These are phyloP conservation scores for Fusarium clavum DNA, from an alignment of 2,329 filamentous ascomycete species.

Conservation along the genomic window DNA sequence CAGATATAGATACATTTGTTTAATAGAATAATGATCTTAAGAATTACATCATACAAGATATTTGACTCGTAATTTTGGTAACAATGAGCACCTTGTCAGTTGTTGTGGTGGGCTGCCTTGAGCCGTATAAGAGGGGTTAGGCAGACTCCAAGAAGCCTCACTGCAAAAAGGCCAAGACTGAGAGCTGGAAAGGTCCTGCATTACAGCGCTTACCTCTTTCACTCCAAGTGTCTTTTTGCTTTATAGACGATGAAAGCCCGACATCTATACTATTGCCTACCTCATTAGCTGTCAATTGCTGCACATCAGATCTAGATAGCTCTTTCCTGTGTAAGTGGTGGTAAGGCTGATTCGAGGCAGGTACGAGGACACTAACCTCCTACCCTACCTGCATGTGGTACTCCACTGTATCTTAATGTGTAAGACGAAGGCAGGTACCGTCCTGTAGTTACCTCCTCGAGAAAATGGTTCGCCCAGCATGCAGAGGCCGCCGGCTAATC, in stretches of 20 bases:
- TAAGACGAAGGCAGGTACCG: neutral
- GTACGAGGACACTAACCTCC: neutral
- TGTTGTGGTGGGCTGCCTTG: neutral
- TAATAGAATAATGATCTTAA: constrained; percentile 2
- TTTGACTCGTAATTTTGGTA: neutral
- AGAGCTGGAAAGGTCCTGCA: constrained; percentile 7
- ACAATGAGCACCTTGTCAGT: neutral
- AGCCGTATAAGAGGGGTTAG: neutral
- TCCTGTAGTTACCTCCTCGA: neutral
- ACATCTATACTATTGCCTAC: neutral
- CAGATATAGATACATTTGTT: constrained; percentile 1
- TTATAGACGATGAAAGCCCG: neutral
- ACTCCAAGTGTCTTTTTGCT: neutral
- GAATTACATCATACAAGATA: neutral
- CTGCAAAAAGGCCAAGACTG: neutral
- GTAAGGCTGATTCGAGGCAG: constrained; percentile 4
- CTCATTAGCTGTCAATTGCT: neutral
- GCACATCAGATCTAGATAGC: neutral
- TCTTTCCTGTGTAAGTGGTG: neutral
- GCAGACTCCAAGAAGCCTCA: neutral
- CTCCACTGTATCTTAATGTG: neutral
- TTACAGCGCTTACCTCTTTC: neutral
- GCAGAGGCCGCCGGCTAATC: constrained; percentile 14
- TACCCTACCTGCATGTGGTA: neutral
- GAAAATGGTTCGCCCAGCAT: constrained; percentile 17